Base-by-base conservation (phyloP, 208 protist species). In the Tritrichomonas musculus region DNA sequence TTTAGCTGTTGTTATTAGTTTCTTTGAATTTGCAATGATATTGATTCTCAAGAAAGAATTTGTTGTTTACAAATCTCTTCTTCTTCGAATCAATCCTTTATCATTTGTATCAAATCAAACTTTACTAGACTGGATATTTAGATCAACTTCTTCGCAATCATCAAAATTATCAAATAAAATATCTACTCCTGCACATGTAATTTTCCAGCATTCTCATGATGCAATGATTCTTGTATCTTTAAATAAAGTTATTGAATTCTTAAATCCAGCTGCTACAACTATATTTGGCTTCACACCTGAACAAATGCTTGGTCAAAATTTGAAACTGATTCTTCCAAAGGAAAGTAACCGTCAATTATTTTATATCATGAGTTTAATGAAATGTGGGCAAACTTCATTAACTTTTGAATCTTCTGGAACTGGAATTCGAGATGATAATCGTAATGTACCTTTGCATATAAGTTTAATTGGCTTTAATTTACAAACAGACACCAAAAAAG, bases 251-350 rank as follows among this genome's bases (percentile, higher is more conserved):
- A 49, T 88, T 39, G 77, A 88, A 57, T 33, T 17, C 1, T n/a
- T 47, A n/a, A 88, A 88, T 36, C 44, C 44, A 39, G 9, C 77
- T 39, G 27, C 47, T 22, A 57, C 41, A 22, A 20, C 47, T 20
- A 53, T 88, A n/a, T 50, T 88, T 39, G 77, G 77, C 1, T 88
- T 57, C 57, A 88, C 77, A 57, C 77, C 77, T 55, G 77, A 88
- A 57, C 77, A 88, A 88, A 88, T 88, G 11, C 30, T 88, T 30
- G 77, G 77, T 20, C 77, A 88, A 57, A 88, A 88, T 39, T 9
- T 88, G 53, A 33, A 13, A 33, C 39, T 47, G 57, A 39, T 88
- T 22, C 39, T 88, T 20, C 20, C 25, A 9, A 20, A 5, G 20
- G 77, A 88, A 13, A 8, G n/a, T 20, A 57, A 53, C 30, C 5